Percentiles rank a stretch among this genome's conserved stretches.
phyloP scores from a whole-genome alignment of 2,329 filamentous ascomycete genomes.

The Grosmannia penicillata region DNA sequence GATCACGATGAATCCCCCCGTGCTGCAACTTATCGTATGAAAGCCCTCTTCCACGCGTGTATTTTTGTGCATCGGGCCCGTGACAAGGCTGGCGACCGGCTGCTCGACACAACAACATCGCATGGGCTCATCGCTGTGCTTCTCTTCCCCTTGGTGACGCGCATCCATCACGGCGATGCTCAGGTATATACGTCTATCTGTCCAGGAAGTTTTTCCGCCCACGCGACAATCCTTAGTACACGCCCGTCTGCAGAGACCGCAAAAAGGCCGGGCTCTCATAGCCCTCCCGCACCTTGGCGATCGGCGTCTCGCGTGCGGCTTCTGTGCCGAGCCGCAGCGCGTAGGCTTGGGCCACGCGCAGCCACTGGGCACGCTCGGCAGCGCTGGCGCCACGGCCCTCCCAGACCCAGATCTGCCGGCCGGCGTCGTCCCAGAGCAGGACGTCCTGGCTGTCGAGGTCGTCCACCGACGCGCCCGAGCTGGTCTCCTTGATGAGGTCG shows the following conservation, averaged over 20 bases:
- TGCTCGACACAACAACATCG: too few species aligned
- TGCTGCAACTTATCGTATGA: too few species aligned
- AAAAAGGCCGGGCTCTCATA: slow-evolving; percentile 38
- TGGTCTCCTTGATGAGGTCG: slow-evolving; percentile 40
- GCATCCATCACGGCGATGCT: too few species aligned
- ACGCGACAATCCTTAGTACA: too few species aligned
- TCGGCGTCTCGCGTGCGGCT: slow-evolving; percentile 26
- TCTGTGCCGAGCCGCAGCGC: slow-evolving; percentile 23
- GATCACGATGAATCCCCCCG: too few species aligned
- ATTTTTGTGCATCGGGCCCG: too few species aligned
- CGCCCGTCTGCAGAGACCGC: slow-evolving; percentile 12
- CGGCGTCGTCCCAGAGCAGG: slow-evolving; percentile 45
- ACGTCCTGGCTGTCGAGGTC: slow-evolving; percentile 46
- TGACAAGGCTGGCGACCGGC: too few species aligned
- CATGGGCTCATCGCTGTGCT: too few species aligned
- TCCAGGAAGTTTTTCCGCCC: too few species aligned
- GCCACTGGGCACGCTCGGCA: slow-evolving; percentile 44
- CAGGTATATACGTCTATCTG: too few species aligned
- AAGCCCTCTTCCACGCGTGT: too few species aligned
- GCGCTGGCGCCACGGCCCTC: slow-evolving; percentile 43
- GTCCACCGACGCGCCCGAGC: slow-evolving; percentile 20
- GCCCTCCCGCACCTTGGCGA: slow-evolving; percentile 43
- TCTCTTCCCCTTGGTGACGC: too few species aligned
- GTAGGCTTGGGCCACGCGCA: slow-evolving; percentile 43
- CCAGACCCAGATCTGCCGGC: slow-evolving; percentile 50